phyloP scores from a whole-genome alignment of 768 basidiomycete genomes.

The Russula brevipes region DNA sequence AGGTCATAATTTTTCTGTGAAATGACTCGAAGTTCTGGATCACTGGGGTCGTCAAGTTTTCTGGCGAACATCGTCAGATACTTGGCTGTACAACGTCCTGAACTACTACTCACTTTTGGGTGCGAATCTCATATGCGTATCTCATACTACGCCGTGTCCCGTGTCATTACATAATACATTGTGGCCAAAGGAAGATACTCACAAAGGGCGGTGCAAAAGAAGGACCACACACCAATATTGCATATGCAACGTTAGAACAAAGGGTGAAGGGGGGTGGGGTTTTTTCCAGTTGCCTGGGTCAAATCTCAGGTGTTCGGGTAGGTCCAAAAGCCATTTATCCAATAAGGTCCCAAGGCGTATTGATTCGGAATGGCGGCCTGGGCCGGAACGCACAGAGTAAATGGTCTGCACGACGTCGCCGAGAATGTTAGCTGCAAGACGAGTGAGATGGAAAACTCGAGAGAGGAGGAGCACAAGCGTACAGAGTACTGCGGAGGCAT shows the following conservation, averaged over 20 bases:
- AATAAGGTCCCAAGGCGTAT: slow-evolving; percentile 53
- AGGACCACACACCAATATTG: slow-evolving; percentile 80
- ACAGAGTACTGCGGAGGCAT: slow-evolving; percentile 69
- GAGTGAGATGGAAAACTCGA: slow-evolving; percentile 12
- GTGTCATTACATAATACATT: neutral
- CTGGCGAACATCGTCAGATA: neutral
- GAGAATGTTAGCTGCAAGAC: slow-evolving; percentile 54
- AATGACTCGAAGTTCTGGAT: slow-evolving; percentile 47
- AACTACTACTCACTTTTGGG: slow-evolving; percentile 26
- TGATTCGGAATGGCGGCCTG: slow-evolving; percentile 55
- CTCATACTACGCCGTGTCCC: slow-evolving; percentile 31
- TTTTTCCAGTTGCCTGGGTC: slow-evolving; percentile 42
- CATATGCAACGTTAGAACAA: slow-evolving; percentile 73
- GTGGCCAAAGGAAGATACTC: slow-evolving; percentile 31
- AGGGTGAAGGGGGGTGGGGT: slow-evolving; percentile 47
- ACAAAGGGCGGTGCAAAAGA: slow-evolving; percentile 76
- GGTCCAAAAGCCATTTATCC: slow-evolving; percentile 70
- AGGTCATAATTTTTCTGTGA: slow-evolving; percentile 66
- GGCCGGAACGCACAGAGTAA: slow-evolving; percentile 57
- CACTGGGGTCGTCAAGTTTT: slow-evolving; percentile 38
- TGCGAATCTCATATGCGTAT: slow-evolving; percentile 25
- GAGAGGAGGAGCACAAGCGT: slow-evolving; percentile 30
- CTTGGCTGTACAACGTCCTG: slow-evolving; percentile 1
- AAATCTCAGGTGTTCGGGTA: slow-evolving; percentile 63
- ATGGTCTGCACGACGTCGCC: slow-evolving; percentile 64